phyloP scores from a whole-genome alignment of 148 eudicot species.

The Linanthus parryae region DNA sequence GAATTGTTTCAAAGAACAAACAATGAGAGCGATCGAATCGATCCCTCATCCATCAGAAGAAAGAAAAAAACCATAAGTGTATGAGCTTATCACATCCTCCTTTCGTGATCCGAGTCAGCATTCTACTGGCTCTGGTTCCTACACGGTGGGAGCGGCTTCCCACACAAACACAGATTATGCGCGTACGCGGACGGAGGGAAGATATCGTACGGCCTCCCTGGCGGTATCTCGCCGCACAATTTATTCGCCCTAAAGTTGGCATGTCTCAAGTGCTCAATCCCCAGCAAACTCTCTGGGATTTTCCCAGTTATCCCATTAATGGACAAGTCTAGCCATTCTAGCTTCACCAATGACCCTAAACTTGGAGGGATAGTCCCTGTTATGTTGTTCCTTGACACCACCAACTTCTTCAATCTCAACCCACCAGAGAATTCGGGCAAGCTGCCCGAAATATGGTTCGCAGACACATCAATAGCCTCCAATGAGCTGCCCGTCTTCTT shows the following conservation, averaged over 20 bases:
- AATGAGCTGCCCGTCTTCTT: constrained; percentile 44
- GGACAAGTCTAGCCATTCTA: constrained; percentile 80
- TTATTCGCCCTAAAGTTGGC: constrained; percentile 66
- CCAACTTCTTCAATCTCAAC: constrained; percentile 45
- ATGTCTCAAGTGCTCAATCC: constrained; percentile 38
- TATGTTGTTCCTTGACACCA: constrained; percentile 53
- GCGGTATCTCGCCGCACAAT: constrained; percentile 74
- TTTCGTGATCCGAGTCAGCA: constrained; percentile 20
- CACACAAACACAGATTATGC: constrained; percentile 72
- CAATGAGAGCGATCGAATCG: no score
- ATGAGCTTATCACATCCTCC: no score
- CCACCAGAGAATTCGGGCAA: constrained; percentile 55
- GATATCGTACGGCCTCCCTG: constrained; percentile 47
- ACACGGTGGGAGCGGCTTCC: constrained; percentile 70
- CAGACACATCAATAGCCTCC: constrained; percentile 49
- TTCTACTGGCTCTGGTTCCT: constrained; percentile 27
- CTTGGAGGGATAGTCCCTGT: constrained; percentile 63
- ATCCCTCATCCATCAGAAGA: no score
- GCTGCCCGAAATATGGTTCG: constrained; percentile 56
- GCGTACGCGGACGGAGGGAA: constrained; percentile 46
- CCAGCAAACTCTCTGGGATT: constrained; percentile 56
- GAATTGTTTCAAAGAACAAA: no score
- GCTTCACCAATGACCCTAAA: constrained; percentile 41
- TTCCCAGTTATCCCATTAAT: constrained; percentile 49
- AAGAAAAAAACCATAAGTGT: no score